Evolutionary conservation across 441 rosid species (phyloP), one percentile per base, ranked within the genome.

Genomic region (Arabidopsis hybrid): DNA sequence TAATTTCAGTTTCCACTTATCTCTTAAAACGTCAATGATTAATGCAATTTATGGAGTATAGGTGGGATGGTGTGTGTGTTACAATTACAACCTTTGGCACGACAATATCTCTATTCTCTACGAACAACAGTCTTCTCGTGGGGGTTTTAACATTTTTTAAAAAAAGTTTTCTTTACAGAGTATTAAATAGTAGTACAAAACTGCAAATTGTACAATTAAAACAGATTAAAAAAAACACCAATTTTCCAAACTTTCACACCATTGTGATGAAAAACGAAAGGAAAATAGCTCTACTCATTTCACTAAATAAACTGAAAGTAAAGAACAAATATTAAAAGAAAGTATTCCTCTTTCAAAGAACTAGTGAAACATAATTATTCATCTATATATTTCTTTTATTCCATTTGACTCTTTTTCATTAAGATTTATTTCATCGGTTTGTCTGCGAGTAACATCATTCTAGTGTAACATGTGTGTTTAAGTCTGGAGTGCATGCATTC

Each of bases 41-140:
- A 56, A 39, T 51, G 47, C 21, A 35, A 50, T 36, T 56, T 59
- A 47, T 69, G 14, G 58, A 69, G 73, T 58, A 7, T 18, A 21
- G 36, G 38, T 60, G 12, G 31, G 47, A 49, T 6, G 46, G 16
- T 59, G 46, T 6, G 38, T 45, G 13, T 29, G 13, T 12, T 16
- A 11, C 51, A 40, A n/a, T 36, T 35, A 29, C 50, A 40, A 4
- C 9, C 50, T 21, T 12, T 39, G 17, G 29, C 11, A 18, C 46
- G 3, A 21, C 17, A 60, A 12, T 60, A 42, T 60, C 12, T 60
- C 32, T 11, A 38, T 47, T 60, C 12, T 60, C 32, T 11, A 38
- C 64, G 47, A 60, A 39, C n/a, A 38, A 38, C n/a, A 58, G 14
- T 60, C 10, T 40, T 60, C 50, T 40, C 12, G 50, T 60, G n/a